Conservation (phyloP, 2,329 filamentous ascomycete species). For the Cytospora mali region DNA sequence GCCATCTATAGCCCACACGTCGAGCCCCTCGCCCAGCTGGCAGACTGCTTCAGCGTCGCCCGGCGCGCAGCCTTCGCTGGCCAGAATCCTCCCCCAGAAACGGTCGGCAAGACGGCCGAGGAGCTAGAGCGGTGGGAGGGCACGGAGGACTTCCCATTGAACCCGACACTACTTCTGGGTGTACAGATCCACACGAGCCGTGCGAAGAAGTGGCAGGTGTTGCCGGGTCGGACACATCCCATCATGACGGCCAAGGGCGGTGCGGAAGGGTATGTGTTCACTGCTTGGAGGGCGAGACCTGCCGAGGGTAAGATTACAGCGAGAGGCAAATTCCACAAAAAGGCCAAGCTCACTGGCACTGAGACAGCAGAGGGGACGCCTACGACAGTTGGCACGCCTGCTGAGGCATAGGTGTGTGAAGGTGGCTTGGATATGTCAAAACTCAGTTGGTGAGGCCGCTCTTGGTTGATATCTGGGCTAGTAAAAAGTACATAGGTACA, state of each 20-base stretch:
- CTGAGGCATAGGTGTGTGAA: slow-evolving; percentile 2
- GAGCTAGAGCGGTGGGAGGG: slow-evolving; percentile 60
- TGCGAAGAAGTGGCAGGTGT: slow-evolving; percentile 82
- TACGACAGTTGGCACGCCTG: slow-evolving; percentile 13
- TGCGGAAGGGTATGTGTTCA: slow-evolving; percentile 88
- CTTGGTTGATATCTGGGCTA: neutral
- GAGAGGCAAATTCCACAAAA: slow-evolving; percentile 75
- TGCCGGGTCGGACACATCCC: slow-evolving; percentile 90
- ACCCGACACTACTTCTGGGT: slow-evolving; percentile 81
- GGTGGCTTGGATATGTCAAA: neutral
- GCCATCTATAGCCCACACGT: slow-evolving; percentile 82
- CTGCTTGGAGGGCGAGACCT: slow-evolving; percentile 78
- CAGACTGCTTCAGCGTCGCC: slow-evolving; percentile 82
- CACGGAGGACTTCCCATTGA: slow-evolving; percentile 79
- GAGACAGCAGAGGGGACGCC: slow-evolving; percentile 25
- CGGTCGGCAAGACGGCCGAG: slow-evolving; percentile 46
- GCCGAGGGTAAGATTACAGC: slow-evolving; percentile 80
- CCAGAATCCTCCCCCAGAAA: slow-evolving; percentile 51
- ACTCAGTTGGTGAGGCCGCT: neutral
- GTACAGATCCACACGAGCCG: slow-evolving; percentile 80
- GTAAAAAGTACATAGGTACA: slow-evolving; percentile 15
- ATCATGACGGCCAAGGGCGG: slow-evolving; percentile 89
- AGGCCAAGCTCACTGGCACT: slow-evolving; percentile 35
- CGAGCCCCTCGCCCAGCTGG: slow-evolving; percentile 75
- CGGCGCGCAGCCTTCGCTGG: slow-evolving; percentile 74